A percentile compares a stretch with the other conserved stretches of the same genome.
phyloP scores from a whole-genome alignment of 164 flowering plant genomes.

The Aristolochia fimbriata region DNA sequence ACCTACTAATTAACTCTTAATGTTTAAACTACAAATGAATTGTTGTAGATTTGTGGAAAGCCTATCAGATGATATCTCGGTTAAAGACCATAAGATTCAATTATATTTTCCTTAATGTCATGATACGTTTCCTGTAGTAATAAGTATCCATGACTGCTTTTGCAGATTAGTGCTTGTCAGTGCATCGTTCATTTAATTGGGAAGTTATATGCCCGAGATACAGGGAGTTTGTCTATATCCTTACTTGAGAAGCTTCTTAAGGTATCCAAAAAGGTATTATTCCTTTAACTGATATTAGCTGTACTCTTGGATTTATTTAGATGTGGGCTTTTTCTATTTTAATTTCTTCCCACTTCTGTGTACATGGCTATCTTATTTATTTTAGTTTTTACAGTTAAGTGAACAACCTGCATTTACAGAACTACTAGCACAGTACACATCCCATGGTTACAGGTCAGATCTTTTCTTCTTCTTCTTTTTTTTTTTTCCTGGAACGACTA shows the following conservation, averaged over 20 bases:
- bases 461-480: not conserved
- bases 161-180: conserved; percentile 17
- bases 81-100: no score
- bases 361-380: not conserved
- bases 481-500: no score
- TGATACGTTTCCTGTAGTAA: no score
- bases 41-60: no score
- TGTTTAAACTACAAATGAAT: no score
- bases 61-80: no score
- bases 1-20: no score
- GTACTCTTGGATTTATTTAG: not conserved
- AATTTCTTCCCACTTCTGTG: not conserved
- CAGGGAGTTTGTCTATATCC: conserved; percentile 65
- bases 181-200: conserved; percentile 49
- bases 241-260: conserved; percentile 37
- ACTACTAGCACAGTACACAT: conserved; percentile 45
- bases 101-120: no score
- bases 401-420: conserved; percentile 60
- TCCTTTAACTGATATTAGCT: not conserved
- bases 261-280: conserved; percentile 46
- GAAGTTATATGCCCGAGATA: conserved; percentile 40
- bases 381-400: conserved; percentile 39
- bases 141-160: no score
- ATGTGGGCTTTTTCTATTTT: not conserved
- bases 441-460: conserved; percentile 70